These are phyloP conservation scores for Cordyceps sp. DNA, from an alignment of 2,329 filamentous ascomycete species.

Conservation along the genomic window DNA sequence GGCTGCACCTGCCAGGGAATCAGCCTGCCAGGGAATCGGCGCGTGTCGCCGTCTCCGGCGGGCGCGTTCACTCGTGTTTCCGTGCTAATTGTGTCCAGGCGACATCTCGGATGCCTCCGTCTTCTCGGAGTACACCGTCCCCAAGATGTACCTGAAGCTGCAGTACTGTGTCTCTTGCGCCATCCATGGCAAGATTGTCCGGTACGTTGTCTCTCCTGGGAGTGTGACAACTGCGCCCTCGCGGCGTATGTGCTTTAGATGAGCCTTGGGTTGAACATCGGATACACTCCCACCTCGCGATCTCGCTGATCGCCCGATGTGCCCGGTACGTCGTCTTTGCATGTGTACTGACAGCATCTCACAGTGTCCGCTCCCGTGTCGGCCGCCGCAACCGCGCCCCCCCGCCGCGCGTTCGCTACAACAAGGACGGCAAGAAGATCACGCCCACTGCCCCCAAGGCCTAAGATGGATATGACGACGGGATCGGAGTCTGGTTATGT, in stretches of 20 bases:
- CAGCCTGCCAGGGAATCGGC: no score
- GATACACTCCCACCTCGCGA: conserved; percentile 13
- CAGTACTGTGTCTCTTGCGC: conserved; percentile 99
- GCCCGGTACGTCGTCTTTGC: conserved; percentile 12
- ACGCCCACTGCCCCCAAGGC: conserved; percentile 46
- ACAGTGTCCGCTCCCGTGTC: conserved; percentile 87
- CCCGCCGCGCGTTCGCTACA: conserved; percentile 94
- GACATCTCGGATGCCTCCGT: conserved; percentile 99
- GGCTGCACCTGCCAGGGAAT: no score
- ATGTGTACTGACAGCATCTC: conserved; percentile 21
- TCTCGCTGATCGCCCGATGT: not conserved
- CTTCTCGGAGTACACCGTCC: conserved; percentile 97
- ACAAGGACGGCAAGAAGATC: conserved; percentile 99
- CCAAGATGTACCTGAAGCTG: conserved; percentile 99
- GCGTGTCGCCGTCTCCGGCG: no score
- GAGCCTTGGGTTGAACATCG: conserved; percentile 43
- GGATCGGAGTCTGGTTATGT: conserved; percentile 21
- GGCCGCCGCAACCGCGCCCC: conserved; percentile 98
- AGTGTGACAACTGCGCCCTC: conserved; percentile 39
- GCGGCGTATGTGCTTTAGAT: conserved; percentile 34
- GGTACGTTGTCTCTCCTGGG: conserved; percentile 57
- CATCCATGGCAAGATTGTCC: conserved; percentile 99
- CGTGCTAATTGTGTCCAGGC: no score
- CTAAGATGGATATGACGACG: conserved; percentile 16
- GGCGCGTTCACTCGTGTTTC: no score